Conservation (phyloP, 2,329 filamentous ascomycete genomes). For the Phialemonium atrogriseum region DNA sequence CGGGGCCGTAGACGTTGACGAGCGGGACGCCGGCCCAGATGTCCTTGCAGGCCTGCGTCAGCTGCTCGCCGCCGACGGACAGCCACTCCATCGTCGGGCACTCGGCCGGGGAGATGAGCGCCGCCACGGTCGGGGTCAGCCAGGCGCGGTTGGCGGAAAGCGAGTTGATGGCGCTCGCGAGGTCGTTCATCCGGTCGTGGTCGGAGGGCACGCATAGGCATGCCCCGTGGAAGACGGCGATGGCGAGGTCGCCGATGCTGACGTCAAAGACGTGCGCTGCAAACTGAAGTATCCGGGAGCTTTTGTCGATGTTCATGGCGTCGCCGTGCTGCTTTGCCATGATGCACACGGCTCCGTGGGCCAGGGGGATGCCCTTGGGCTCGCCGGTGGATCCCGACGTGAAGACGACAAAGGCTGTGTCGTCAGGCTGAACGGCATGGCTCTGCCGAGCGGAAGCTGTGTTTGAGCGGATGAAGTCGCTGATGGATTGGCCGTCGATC, state of each 20-base stretch:
- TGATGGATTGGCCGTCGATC: conserved; percentile 3
- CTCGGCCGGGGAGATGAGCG: conserved; percentile 4
- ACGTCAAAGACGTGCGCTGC: conserved; percentile 23
- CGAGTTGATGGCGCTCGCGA: conserved; percentile 13
- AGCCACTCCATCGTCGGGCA: conserved; percentile 4
- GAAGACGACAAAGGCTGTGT: conserved; percentile 24
- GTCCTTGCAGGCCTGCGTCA: neutral
- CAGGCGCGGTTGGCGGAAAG: conserved; percentile 9
- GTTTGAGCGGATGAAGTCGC: neutral
- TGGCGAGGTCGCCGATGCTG: conserved; percentile 14
- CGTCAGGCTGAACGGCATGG: conserved; percentile 12
- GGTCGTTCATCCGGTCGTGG: conserved; percentile 26
- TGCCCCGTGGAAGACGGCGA: conserved; percentile 14
- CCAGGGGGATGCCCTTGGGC: conserved; percentile 27
- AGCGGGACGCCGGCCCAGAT: conserved; percentile 8
- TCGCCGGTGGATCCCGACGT: conserved; percentile 37
- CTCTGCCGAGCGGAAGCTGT: neutral
- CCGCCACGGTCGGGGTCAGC: conserved; percentile 5
- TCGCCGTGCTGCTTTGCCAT: conserved; percentile 12
- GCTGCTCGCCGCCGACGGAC: conserved; percentile 2
- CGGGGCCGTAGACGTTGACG: conserved; percentile 12
- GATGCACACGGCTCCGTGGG: conserved; percentile 12
- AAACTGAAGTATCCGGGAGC: conserved; percentile 23
- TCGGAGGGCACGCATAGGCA: conserved; percentile 29
- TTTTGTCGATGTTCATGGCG: conserved; percentile 11